These are phyloP conservation scores for Isabelozyma rhagii DNA, from an alignment of 805 yeast genomes.

Conservation along the genomic window DNA sequence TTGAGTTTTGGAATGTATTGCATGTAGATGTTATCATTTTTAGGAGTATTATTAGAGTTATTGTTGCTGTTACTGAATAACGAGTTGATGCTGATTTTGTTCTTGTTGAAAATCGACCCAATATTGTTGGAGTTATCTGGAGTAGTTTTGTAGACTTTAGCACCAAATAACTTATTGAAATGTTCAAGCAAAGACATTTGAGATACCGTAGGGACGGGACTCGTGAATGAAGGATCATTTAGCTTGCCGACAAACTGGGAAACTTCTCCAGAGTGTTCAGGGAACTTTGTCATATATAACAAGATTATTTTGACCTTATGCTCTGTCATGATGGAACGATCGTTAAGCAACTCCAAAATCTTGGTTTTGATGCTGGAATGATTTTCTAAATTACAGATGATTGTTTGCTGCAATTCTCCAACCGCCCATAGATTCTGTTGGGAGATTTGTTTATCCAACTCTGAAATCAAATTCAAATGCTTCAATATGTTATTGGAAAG, in stretches of 20 bases:
- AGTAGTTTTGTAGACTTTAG: slow-evolving; percentile 7
- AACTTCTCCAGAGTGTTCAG: slow-evolving; percentile 17
- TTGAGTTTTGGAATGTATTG: slow-evolving; percentile 83
- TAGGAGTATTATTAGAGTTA: slow-evolving; percentile 11
- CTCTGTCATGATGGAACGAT: slow-evolving; percentile 41
- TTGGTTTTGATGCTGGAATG: slow-evolving; percentile 44
- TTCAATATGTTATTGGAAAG: slow-evolving; percentile 85
- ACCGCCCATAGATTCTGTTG: slow-evolving; percentile 70
- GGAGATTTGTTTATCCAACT: slow-evolving; percentile 73
- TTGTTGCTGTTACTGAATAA: slow-evolving; percentile 24
- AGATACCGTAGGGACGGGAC: slow-evolving; percentile 29
- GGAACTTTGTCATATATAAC: slow-evolving; percentile 65
- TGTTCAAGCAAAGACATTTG: slow-evolving; percentile 29
- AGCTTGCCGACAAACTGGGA: slow-evolving; percentile 22
- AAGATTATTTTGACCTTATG: slow-evolving; percentile 71
- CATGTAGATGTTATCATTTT: slow-evolving; percentile 75
- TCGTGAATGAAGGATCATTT: slow-evolving; percentile 24
- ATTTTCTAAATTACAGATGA: slow-evolving; percentile 53
- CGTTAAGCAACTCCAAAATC: slow-evolving; percentile 51
- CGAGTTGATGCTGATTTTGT: slow-evolving; percentile 29
- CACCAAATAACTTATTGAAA: slow-evolving; percentile 23
- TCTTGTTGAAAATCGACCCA: slow-evolving; percentile 29
- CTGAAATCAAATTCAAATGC: slow-evolving; percentile 87
- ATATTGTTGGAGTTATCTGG: slow-evolving; percentile 10
- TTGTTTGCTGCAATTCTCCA: slow-evolving; percentile 85